Conservation (phyloP, 129 eudicot genomes). For the Ambrosia trifida region DNA sequence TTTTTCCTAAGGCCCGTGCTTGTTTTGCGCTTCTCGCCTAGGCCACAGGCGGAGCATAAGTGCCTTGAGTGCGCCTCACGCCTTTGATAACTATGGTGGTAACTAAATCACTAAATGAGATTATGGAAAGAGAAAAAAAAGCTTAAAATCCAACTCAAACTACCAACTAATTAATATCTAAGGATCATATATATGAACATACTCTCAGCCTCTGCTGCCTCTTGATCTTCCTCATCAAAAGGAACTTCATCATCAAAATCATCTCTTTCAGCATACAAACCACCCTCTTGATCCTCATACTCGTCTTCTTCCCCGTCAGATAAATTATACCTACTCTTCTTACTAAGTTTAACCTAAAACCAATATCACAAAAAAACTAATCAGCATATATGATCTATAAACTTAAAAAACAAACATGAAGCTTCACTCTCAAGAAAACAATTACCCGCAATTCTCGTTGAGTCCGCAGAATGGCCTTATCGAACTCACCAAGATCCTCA, state of each 20-base stretch:
- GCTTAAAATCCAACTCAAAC: neutral
- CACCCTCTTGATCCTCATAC: conserved; percentile 46
- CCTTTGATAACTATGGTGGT: too few relatives aligned
- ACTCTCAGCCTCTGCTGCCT: conserved; percentile 50
- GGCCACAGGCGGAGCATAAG: too few relatives aligned
- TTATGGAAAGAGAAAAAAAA: too few relatives aligned
- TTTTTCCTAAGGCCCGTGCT: too few relatives aligned
- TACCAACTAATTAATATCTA: neutral
- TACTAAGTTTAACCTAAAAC: conserved; percentile 56
- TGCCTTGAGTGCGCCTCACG: too few relatives aligned
- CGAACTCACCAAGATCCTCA: conserved; percentile 90
- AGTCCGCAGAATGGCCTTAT: conserved; percentile 80
- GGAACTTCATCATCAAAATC: conserved; percentile 88
- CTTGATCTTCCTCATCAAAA: conserved; percentile 58
- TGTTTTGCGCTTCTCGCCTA: too few relatives aligned
- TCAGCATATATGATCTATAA: neutral
- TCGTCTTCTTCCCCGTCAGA: conserved; percentile 97
- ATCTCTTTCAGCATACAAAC: conserved; percentile 56
- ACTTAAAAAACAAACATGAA: neutral
- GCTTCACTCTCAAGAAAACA: neutral
- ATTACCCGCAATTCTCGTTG: conserved; percentile 89
- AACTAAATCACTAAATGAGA: too few relatives aligned
- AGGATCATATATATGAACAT: conserved; percentile 24
- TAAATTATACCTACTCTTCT: conserved; percentile 76
- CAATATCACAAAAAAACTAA: neutral